A percentile compares a stretch with the other conserved stretches of the same genome.
Evolutionary conservation across 768 basidiomycete genomes (phyloP).

Genomic region (Podaxis rugospora): DNA sequence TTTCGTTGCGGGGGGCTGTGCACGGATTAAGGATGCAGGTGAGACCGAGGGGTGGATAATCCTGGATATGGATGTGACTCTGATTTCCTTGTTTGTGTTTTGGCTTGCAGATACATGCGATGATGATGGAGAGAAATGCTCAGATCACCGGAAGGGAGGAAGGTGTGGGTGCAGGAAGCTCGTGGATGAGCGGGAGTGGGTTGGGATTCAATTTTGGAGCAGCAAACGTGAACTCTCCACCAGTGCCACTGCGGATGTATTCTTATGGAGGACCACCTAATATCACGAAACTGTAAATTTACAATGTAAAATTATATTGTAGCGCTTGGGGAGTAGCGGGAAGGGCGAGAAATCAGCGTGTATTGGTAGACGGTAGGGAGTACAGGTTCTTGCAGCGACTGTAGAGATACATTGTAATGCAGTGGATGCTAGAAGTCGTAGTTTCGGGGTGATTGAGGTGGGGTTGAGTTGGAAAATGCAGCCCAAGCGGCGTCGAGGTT

Average conservation of each 20-base stretch:
- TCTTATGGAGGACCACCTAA: slow-evolving; percentile 8
- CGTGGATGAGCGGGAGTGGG: slow-evolving; percentile 11
- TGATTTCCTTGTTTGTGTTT: not conserved
- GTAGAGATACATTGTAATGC: not conserved
- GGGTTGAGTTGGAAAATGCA: slow-evolving; percentile 15
- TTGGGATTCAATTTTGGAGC: not conserved
- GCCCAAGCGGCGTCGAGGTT: slow-evolving; percentile 71
- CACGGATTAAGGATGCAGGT: slow-evolving; percentile 83
- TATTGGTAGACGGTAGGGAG: not conserved
- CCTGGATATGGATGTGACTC: not conserved
- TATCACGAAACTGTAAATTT: slow-evolving; percentile 16
- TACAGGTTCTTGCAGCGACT: not conserved
- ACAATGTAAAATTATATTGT: not conserved
- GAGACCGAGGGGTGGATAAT: not conserved
- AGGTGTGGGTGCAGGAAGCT: slow-evolving; percentile 15
- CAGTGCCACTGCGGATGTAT: slow-evolving; percentile 12
- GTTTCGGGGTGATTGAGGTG: slow-evolving; percentile 26
- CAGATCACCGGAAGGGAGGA: slow-evolving; percentile 43
- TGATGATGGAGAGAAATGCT: slow-evolving; percentile 75
- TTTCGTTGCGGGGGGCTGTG: slow-evolving; percentile 60
- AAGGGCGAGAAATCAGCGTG: not conserved
- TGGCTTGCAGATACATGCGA: slow-evolving; percentile 36
- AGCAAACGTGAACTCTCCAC: not conserved
- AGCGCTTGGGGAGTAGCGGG: not conserved
- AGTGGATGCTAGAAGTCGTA: not conserved